These are phyloP conservation scores for Macrocybe gigantea DNA, from an alignment of 768 basidiomycete genomes.

Conservation along the genomic window DNA sequence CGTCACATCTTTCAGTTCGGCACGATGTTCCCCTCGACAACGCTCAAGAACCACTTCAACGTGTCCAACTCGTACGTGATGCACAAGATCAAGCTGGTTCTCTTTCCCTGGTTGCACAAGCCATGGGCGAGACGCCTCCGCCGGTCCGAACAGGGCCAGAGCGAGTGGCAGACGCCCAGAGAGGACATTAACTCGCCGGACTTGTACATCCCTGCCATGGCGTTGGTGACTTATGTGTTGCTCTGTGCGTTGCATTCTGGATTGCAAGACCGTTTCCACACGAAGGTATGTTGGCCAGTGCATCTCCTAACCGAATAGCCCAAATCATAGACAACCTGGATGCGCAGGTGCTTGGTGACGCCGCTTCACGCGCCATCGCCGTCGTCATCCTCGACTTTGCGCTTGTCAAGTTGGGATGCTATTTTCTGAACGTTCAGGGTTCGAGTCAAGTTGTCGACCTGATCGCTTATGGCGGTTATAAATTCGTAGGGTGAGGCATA, in stretches of 20 bases:
- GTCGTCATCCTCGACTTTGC: conserved; percentile 87
- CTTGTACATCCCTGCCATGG: conserved; percentile 97
- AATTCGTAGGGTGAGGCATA: conserved; percentile 84
- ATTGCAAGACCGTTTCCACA: conserved; percentile 77
- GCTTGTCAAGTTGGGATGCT: conserved; percentile 88
- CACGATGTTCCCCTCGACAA: conserved; percentile 9
- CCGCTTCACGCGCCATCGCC: conserved; percentile 76
- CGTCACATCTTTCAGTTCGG: background rate
- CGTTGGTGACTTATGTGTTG: conserved; percentile 92
- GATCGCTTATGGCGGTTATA: conserved; percentile 92
- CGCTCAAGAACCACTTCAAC: conserved; percentile 52
- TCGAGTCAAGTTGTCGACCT: conserved; percentile 70
- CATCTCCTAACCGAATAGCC: background rate
- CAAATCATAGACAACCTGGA: background rate
- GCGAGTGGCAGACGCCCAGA: conserved; percentile 81
- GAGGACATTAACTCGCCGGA: conserved; percentile 97
- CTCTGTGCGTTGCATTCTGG: conserved; percentile 83
- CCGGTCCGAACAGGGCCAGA: conserved; percentile 56
- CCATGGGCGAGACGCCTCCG: conserved; percentile 74
- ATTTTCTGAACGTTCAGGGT: conserved; percentile 83
- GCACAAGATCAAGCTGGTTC: conserved; percentile 74
- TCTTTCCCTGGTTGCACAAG: conserved; percentile 95
- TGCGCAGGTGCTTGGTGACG: conserved; percentile 65
- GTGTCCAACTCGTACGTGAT: conserved; percentile 96
- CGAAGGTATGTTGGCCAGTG: conserved; percentile 34